These are phyloP conservation scores for Mrakiaceae sp. DNA, from an alignment of 1,284 basidiomycete species.

Conservation along the genomic window DNA sequence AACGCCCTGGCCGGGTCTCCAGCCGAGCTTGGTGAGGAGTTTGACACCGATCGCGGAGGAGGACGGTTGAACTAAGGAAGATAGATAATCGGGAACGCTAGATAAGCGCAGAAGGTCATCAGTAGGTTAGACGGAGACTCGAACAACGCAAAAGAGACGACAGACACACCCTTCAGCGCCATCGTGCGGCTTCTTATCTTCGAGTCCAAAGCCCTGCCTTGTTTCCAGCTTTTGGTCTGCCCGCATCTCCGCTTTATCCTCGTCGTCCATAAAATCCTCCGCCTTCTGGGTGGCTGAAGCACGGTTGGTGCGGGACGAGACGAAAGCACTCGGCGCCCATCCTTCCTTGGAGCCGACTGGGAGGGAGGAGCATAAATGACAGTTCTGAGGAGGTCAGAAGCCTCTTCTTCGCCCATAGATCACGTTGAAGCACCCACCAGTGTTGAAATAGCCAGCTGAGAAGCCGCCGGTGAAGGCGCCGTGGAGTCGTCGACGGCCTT, in stretches of 20 bases:
- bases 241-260: constrained; percentile 72
- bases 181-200: constrained; percentile 20
- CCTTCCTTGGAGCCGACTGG: constrained; percentile 41
- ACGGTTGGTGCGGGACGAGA: constrained; percentile 66
- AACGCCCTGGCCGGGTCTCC: constrained; percentile 83
- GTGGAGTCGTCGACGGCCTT: constrained; percentile 81
- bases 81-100: constrained; percentile 45
- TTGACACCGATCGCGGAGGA: constrained; percentile 56
- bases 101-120: neutral
- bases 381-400: neutral
- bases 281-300: constrained; percentile 49
- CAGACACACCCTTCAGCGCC: too few relatives aligned
- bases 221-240: constrained; percentile 63
- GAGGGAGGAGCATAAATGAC: neutral
- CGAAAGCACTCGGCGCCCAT: constrained; percentile 86
- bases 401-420: constrained; percentile 69
- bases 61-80: constrained; percentile 30
- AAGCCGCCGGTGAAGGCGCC: constrained; percentile 98
- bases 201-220: constrained; percentile 54
- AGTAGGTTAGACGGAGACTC: too few relatives aligned
- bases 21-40: constrained; percentile 88
- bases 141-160: too few relatives aligned
- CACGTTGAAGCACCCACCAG: constrained; percentile 48
- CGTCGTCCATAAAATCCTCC: constrained; percentile 98
- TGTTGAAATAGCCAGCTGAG: constrained; percentile 94